A percentile compares a stretch with the other conserved stretches of the same genome.
These are phyloP conservation scores for Acorus gramineus DNA, from an alignment of 106 monocot species.

Conservation along the genomic window DNA sequence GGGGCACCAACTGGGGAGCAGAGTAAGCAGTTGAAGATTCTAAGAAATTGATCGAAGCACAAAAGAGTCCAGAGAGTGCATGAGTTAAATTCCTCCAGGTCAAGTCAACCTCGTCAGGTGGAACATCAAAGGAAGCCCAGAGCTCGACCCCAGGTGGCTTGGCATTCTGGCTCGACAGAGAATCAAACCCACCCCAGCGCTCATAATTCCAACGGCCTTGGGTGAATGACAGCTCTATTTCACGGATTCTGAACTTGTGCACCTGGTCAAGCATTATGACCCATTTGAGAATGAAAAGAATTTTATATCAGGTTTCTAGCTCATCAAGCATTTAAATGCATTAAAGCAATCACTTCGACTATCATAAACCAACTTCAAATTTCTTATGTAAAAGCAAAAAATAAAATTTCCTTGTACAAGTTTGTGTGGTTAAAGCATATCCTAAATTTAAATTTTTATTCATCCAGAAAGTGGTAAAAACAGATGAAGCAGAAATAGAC, in stretches of 20 bases:
- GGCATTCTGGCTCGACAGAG: slow-evolving; percentile 58
- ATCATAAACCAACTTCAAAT: too few species aligned
- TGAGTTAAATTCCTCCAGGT: slow-evolving; percentile 90
- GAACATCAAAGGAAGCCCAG: slow-evolving; percentile 76
- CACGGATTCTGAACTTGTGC: slow-evolving; percentile 57
- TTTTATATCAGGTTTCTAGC: too few species aligned
- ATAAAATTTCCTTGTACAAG: too few species aligned
- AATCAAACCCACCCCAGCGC: slow-evolving; percentile 80
- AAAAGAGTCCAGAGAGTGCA: slow-evolving; percentile 91
- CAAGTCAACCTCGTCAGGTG: slow-evolving; percentile 41
- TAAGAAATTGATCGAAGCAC: slow-evolving; percentile 88
- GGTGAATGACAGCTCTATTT: slow-evolving; percentile 85
- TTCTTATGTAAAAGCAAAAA: too few species aligned
- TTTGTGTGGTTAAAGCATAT: too few species aligned
- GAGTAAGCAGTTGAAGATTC: slow-evolving; percentile 74
- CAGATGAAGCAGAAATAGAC: too few species aligned
- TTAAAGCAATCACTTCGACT: too few species aligned
- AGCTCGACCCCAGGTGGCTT: slow-evolving; percentile 98
- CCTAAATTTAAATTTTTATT: too few species aligned
- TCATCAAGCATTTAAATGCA: too few species aligned
- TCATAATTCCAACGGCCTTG: slow-evolving; percentile 96
- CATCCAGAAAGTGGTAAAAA: too few species aligned
- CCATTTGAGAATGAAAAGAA: background rate
- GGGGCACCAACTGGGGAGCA: slow-evolving; percentile 66
- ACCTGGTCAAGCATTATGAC: slow-evolving; percentile 40